Percentiles rank a stretch among this genome's conserved stretches.
These are phyloP conservation scores for Alternaria sp. DNA, from an alignment of 2,329 filamentous ascomycete species.

Conservation along the genomic window DNA sequence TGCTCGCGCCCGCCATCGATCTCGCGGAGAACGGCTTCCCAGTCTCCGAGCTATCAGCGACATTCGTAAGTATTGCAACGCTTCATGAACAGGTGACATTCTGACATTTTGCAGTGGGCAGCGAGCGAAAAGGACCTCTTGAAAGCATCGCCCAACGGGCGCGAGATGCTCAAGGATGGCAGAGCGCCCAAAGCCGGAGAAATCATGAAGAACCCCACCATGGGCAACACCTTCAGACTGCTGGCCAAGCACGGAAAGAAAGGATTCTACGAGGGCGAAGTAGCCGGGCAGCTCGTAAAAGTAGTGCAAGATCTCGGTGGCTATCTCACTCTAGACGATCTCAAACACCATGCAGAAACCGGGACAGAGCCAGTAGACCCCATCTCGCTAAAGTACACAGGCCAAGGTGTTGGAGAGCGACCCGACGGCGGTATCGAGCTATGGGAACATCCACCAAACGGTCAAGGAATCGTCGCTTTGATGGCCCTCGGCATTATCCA, in stretches of 20 bases:
- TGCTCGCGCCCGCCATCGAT: conserved; percentile 82
- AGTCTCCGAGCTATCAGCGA: conserved; percentile 78
- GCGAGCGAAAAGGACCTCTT: conserved; percentile 68
- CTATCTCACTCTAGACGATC: conserved; percentile 77
- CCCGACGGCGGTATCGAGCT: conserved; percentile 71
- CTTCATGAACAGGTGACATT: not conserved
- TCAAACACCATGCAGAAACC: conserved; percentile 74
- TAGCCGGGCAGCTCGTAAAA: conserved; percentile 81
- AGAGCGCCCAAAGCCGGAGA: conserved; percentile 81
- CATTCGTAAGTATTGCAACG: conserved; percentile 62
- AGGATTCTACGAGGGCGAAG: conserved; percentile 86
- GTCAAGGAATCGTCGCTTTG: conserved; percentile 91
- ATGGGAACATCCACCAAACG: conserved; percentile 97
- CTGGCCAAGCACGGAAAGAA: conserved; percentile 82
- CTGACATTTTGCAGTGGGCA: conserved; percentile 67
- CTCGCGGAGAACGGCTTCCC: conserved; percentile 89
- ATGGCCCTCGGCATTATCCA: conserved; percentile 94
- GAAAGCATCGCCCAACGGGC: conserved; percentile 80
- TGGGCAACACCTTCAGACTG: conserved; percentile 80
- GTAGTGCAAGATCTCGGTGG: conserved; percentile 79
- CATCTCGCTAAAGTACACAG: conserved; percentile 79
- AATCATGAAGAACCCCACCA: conserved; percentile 82
- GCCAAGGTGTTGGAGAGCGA: conserved; percentile 63
- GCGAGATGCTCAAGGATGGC: conserved; percentile 84
- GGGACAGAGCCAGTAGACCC: conserved; percentile 83